Evolutionary conservation across 1,139 yeast genomes (phyloP), one percentile per base, ranked within the genome.

Genomic region (Candida neerlandica): DNA sequence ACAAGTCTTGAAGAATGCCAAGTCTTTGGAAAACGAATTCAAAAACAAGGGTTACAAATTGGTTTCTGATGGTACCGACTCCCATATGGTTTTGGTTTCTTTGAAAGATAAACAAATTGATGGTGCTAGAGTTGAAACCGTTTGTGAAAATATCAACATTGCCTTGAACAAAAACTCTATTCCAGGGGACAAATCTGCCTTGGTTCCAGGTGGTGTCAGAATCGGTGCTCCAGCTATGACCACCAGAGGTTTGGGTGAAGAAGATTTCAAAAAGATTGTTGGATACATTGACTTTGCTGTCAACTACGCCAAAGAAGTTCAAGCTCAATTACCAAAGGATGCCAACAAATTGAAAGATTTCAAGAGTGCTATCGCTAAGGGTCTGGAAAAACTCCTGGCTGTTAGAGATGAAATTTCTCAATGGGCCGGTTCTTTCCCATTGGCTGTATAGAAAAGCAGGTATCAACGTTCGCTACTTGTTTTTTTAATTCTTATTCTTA

Each of bases 141-240:
- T 94, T 49, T 88, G 96, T 71, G 99, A 94, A 73, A 87, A 89
- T 66, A 86, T 90, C 67, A 94, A 94, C 80, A 91, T 94, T 69
- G 98, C 98, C 32, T 84, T 91, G 65, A 94, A 94, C 82, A 94
- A 94, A 77, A 94, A 94, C 81, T 87, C 99, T 46, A 91, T 94
- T 59, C 98, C 99, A 55, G 98, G 98, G 66, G 99, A 94, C 74
- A 91, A 89, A 78, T 89, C 97, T 45, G 99, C 99, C 53, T 82
- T 94, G 58, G 96, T 91, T 52, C 99, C 99, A 66, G 96, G 96
- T 70, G 99, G 99, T 72, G 85, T 94, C 57, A 89, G 99, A 77
- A 86, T 94, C 57, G 99, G 99, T 68, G 91, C 99, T 40, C 99
- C 99, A 59, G 98, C 98, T 55, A 94, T 94, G 99, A 83, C 97